Conservation (phyloP, 179 eudicot species). For the Carnegiea gigantea region DNA sequence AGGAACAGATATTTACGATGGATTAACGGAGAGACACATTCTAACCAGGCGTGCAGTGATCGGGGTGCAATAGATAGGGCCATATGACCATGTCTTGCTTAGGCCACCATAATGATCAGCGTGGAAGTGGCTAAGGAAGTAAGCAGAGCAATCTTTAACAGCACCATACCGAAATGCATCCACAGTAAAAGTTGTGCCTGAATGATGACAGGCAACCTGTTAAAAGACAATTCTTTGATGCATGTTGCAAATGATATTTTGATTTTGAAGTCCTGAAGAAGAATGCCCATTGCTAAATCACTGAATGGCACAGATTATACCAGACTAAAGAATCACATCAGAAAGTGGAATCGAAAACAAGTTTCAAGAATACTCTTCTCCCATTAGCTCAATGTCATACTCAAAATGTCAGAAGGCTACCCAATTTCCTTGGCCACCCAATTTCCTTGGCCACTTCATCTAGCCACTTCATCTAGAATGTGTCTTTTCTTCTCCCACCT, state of each 20-base stretch:
- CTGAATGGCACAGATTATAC: too few species aligned
- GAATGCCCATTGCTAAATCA: too few species aligned
- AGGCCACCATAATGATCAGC: constrained; percentile 71
- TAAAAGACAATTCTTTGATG: background rate
- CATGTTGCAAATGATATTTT: background rate
- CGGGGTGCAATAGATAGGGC: constrained; percentile 63
- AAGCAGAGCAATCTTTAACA: constrained; percentile 50
- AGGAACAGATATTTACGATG: constrained; percentile 38
- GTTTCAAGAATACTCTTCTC: too few species aligned
- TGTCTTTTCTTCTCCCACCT: too few species aligned
- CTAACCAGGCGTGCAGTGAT: constrained; percentile 58
- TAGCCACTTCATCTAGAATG: too few species aligned
- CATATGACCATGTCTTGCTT: constrained; percentile 64
- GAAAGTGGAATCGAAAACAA: too few species aligned
- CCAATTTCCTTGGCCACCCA: too few species aligned
- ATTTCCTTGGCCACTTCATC: too few species aligned
- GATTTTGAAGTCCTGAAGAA: background rate
- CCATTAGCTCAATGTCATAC: too few species aligned
- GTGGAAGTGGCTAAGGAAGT: constrained; percentile 66
- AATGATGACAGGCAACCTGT: constrained; percentile 20
- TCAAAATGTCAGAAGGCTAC: too few species aligned
- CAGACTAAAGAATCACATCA: too few species aligned
- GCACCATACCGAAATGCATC: constrained; percentile 65
- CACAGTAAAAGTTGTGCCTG: constrained; percentile 64
- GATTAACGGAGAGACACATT: constrained; percentile 53